These are phyloP conservation scores for Cladosporium sp. DNA, from an alignment of 2,329 filamentous ascomycete genomes.

Conservation along the genomic window DNA sequence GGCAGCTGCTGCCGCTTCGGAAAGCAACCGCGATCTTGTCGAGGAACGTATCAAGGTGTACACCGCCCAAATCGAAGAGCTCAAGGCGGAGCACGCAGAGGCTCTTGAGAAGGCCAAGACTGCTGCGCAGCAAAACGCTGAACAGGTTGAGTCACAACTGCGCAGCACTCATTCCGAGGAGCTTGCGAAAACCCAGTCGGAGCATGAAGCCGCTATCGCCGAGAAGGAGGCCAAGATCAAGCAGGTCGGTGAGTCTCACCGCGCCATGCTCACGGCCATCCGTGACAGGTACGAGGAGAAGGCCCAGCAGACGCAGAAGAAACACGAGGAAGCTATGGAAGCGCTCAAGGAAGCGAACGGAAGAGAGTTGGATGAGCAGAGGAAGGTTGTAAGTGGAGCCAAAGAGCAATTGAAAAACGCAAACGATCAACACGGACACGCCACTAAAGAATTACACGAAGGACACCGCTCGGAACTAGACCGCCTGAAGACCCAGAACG, in stretches of 20 bases:
- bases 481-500: neutral
- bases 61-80: conserved; percentile 7
- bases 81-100: conserved; percentile 1
- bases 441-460: neutral
- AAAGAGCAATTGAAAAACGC: neutral
- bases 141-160: neutral
- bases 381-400: neutral
- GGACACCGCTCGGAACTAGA: conserved; percentile 1
- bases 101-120: conserved; percentile 1
- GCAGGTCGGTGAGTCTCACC: conserved; percentile 4
- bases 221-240: neutral
- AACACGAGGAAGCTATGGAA: neutral
- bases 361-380: neutral
- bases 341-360: neutral
- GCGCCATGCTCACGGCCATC: neutral
- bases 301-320: conserved; percentile 3
- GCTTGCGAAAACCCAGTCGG: neutral
- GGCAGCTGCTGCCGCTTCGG: neutral
- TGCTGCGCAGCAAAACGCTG: neutral
- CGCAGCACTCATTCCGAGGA: neutral
- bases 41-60: conserved; percentile 5
- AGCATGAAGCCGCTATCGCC: neutral
- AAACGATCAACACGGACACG: neutral
- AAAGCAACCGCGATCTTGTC: neutral
- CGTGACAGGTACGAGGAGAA: conserved; percentile 7